phyloP scores from a whole-genome alignment of 1,139 yeast genomes.

The Groenewaldozyma sp. region DNA sequence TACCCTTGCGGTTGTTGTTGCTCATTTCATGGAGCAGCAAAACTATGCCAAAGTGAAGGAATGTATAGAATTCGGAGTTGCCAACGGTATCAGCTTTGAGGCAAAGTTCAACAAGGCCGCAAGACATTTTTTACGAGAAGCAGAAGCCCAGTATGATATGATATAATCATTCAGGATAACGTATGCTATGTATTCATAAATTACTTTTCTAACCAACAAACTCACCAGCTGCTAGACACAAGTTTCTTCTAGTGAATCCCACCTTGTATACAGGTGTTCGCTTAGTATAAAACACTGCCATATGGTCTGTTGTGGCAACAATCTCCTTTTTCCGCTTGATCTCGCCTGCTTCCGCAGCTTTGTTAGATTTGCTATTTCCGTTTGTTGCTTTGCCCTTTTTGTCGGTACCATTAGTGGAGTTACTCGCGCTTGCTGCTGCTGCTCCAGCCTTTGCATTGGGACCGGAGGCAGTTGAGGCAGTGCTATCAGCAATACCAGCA shows the following conservation, averaged over 20 bases:
- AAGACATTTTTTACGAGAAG: neutral
- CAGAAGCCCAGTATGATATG: neutral
- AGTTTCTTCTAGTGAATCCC: conserved; percentile 80
- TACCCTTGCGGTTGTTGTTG: neutral
- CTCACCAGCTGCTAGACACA: conserved; percentile 91
- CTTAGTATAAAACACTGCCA: conserved; percentile 90
- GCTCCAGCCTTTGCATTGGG: conserved; percentile 9
- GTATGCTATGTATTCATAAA: too few species aligned
- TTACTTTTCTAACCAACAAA: conserved; percentile 46
- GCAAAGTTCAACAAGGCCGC: neutral
- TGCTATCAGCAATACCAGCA: too few species aligned
- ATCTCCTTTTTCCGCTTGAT: conserved; percentile 53
- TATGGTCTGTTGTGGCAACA: conserved; percentile 76
- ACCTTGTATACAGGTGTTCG: conserved; percentile 92
- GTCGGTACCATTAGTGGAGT: conserved; percentile 13
- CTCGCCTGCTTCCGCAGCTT: conserved; percentile 27
- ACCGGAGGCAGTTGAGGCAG: neutral
- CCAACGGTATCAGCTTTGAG: neutral
- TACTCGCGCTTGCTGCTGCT: conserved; percentile 8
- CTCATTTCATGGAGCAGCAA: neutral
- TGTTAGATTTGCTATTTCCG: neutral
- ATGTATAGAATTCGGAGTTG: neutral
- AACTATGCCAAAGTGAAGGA: neutral
- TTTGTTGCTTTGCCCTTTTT: conserved; percentile 12
- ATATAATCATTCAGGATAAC: too few species aligned